A percentile compares a stretch with the other conserved stretches of the same genome.
Evolutionary conservation across 495 filamentous ascomycete genomes (phyloP).

Genomic region (Daldinia caldariorum): DNA sequence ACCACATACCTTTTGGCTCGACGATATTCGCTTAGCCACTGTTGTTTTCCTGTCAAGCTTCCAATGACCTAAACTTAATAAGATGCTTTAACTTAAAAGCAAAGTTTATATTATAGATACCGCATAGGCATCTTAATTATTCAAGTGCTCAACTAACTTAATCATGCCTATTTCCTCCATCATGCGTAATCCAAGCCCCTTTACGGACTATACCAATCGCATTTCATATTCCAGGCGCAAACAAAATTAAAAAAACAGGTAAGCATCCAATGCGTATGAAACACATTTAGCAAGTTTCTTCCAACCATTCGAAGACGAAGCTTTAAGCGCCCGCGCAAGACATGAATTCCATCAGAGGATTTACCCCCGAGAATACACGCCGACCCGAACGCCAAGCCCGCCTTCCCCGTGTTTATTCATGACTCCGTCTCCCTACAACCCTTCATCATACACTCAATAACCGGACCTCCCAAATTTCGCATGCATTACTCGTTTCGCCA

Average conservation of each 20-base stretch:
- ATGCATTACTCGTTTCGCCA: slow-evolving; percentile 17
- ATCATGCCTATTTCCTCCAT: slow-evolving; percentile 10
- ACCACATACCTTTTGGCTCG: too few relatives aligned
- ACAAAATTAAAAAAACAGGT: slow-evolving; percentile 6
- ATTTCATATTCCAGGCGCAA: slow-evolving; percentile 20
- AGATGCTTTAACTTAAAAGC: background rate
- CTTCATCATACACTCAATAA: slow-evolving; percentile 24
- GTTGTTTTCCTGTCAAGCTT: too few relatives aligned
- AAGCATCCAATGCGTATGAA: slow-evolving; percentile 1
- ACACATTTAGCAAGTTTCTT: background rate
- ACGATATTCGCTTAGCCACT: too few relatives aligned
- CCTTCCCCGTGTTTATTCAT: slow-evolving; percentile 4
- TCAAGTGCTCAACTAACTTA: slow-evolving; percentile 30
- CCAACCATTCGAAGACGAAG: background rate
- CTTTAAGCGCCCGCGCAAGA: slow-evolving; percentile 7
- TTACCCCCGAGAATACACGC: slow-evolving; percentile 3
- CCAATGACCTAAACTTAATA: too few relatives aligned
- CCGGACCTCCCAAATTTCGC: slow-evolving; percentile 1
- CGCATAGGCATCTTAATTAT: slow-evolving; percentile 29
- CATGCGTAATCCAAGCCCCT: slow-evolving; percentile 13
- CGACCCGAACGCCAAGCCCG: slow-evolving; percentile 22
- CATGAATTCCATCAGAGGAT: background rate
- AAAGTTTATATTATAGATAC: slow-evolving; percentile 27
- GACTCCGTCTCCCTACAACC: background rate
- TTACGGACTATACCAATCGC: background rate